These are phyloP conservation scores for Agaricus bisporus DNA, from an alignment of 768 basidiomycete genomes.

Conservation along the genomic window DNA sequence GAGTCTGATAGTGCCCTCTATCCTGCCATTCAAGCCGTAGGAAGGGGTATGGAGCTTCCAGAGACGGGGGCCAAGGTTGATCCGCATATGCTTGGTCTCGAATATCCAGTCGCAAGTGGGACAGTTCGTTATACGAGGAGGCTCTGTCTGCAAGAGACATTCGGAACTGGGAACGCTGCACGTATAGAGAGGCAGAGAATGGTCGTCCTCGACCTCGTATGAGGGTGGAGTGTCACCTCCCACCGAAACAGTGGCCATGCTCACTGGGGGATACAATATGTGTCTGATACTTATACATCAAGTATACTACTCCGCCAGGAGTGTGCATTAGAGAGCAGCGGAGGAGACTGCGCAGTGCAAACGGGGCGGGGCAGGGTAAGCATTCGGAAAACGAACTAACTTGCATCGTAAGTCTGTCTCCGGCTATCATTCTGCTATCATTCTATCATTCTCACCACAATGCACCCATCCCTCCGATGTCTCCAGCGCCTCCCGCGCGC, in stretches of 20 bases:
- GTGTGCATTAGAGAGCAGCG: conserved; percentile 3
- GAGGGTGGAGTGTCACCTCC: conserved; percentile 12
- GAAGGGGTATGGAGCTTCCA: conserved; percentile 32
- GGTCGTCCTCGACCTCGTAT: conserved; percentile 15
- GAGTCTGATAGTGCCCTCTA: conserved; percentile 34
- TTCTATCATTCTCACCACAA: conserved; percentile 17
- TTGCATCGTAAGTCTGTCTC: too few species aligned
- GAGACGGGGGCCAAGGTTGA: conserved; percentile 33
- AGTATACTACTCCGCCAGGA: conserved; percentile 1
- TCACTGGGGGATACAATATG: not conserved
- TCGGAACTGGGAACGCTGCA: conserved; percentile 22
- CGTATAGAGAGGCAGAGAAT: conserved; percentile 21
- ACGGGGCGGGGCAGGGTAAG: conserved; percentile 2
- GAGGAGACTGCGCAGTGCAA: not conserved
- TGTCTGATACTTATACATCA: not conserved
- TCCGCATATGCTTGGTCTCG: conserved; percentile 30
- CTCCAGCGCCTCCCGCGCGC: conserved; percentile 34
- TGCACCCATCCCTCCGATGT: conserved; percentile 45
- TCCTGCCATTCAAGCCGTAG: conserved; percentile 34
- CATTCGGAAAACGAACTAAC: too few species aligned
- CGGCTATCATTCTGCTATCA: too few species aligned
- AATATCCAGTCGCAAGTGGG: conserved; percentile 28
- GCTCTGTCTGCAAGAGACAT: conserved; percentile 28
- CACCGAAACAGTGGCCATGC: not conserved
- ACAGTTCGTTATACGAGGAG: conserved; percentile 18